A percentile compares a stretch with the other conserved stretches of the same genome.
phyloP scores from a whole-genome alignment of 495 filamentous ascomycete species.

The Aspergillus taichungensis region DNA sequence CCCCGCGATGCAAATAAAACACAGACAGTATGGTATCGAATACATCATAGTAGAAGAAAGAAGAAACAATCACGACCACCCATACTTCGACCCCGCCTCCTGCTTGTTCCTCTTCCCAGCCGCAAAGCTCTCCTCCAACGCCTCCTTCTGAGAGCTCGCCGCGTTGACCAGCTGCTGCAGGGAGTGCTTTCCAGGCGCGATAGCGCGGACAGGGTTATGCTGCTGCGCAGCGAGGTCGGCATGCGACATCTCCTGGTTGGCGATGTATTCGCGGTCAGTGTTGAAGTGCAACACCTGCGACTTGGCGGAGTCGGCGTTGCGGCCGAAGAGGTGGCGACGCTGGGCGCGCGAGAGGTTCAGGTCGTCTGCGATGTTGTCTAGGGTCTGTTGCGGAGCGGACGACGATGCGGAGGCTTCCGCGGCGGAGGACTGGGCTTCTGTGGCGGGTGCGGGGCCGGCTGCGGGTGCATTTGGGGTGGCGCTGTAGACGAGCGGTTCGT shows the following conservation, averaged over 20 bases:
- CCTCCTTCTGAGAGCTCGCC: constrained; percentile 68
- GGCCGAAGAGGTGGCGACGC: constrained; percentile 75
- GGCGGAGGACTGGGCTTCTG: constrained; percentile 9
- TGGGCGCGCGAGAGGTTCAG: constrained; percentile 66
- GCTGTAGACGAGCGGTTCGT: constrained; percentile 46
- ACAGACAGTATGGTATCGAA: not conserved
- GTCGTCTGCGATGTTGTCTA: constrained; percentile 58
- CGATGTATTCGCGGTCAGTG: constrained; percentile 73
- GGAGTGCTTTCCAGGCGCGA: constrained; percentile 83
- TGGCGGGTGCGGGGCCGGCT: constrained; percentile 13
- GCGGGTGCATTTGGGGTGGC: constrained; percentile 17
- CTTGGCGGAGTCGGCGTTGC: constrained; percentile 32
- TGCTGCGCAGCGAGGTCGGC: constrained; percentile 53
- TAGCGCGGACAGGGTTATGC: constrained; percentile 74
- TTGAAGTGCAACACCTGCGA: constrained; percentile 67
- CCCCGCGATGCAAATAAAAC: not conserved
- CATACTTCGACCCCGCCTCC: constrained; percentile 75
- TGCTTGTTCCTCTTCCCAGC: constrained; percentile 61
- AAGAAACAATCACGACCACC: constrained; percentile 45
- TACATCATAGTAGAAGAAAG: not conserved
- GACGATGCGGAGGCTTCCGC: not conserved
- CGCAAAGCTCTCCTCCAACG: constrained; percentile 84
- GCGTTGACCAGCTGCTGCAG: constrained; percentile 79
- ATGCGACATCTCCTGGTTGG: constrained; percentile 53
- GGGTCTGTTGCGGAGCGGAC: constrained; percentile 28